Evolutionary conservation across 164 flowering plant species (phyloP).

Genomic region (Paratinospora sagittata): DNA sequence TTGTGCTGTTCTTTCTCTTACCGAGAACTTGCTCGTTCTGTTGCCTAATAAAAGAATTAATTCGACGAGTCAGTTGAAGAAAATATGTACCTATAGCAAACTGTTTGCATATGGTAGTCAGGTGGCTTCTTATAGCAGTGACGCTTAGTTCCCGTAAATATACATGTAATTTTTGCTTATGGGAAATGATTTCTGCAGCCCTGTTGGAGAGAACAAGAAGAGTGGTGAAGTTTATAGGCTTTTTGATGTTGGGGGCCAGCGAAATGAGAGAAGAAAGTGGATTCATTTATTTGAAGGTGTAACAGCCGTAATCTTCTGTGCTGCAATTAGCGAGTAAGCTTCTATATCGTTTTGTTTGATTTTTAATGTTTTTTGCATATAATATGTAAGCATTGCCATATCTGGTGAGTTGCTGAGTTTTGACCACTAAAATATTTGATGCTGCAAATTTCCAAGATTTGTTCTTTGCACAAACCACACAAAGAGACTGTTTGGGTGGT

Average conservation of each 20-base stretch:
- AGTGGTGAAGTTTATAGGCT: slow-evolving; percentile 98
- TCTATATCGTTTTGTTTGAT: slow-evolving; percentile 1
- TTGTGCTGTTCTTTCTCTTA: no score
- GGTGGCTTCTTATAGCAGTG: no score
- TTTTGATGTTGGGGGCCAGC: slow-evolving; percentile 97
- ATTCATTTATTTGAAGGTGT: slow-evolving; percentile 99
- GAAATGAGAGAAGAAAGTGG: slow-evolving; percentile 99
- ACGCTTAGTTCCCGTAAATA: no score
- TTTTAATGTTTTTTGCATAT: background rate
- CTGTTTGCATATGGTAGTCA: no score
- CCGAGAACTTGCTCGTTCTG: no score
- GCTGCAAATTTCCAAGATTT: background rate
- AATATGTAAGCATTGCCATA: background rate
- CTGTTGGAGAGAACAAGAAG: slow-evolving; percentile 88
- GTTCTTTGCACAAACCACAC: background rate
- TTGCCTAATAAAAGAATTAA: no score
- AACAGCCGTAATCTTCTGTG: slow-evolving; percentile 93
- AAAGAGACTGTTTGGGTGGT: no score
- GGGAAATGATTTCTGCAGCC: slow-evolving; percentile 42
- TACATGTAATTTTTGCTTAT: background rate
- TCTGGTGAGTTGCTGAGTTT: background rate
- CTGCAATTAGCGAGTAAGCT: slow-evolving; percentile 97
- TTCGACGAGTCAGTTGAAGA: no score
- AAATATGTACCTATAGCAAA: no score
- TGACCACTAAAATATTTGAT: background rate